These are phyloP conservation scores for Diaporthe ilicicola DNA, from an alignment of 2,329 filamentous ascomycete genomes.

Conservation along the genomic window DNA sequence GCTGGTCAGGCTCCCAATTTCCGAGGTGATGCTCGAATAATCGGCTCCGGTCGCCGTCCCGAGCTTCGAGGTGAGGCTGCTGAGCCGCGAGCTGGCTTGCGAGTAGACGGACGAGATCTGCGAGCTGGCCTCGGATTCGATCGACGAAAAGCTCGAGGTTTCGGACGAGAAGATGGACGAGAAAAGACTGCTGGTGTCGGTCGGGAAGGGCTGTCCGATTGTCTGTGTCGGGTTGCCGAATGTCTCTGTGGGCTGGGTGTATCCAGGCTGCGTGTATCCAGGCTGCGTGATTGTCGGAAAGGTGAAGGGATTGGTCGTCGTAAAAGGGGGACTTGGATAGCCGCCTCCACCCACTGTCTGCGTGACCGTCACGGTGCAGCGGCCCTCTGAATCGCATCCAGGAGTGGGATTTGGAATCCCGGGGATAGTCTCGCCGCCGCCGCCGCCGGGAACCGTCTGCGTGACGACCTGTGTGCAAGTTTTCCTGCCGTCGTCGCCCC, in stretches of 20 bases:
- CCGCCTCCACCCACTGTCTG: neutral
- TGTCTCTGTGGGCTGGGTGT: neutral
- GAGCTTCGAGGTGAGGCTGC: neutral
- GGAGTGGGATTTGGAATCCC: neutral
- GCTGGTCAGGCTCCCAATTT: neutral
- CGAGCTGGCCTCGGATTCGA: neutral
- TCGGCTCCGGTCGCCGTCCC: neutral
- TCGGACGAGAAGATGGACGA: neutral
- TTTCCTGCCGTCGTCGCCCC: neutral
- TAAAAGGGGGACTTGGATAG: neutral
- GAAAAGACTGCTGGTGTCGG: constrained; percentile 4
- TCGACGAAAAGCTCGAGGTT: neutral
- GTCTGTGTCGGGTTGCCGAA: constrained; percentile 1
- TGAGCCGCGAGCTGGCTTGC: neutral
- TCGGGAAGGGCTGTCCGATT: neutral
- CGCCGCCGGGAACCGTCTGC: neutral
- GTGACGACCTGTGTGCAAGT: neutral
- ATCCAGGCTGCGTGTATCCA: neutral
- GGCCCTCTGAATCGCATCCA: neutral
- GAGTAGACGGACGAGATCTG: too few relatives aligned
- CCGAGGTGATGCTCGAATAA: neutral
- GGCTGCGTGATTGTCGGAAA: neutral
- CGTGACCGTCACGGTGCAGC: constrained; percentile 14
- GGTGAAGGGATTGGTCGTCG: neutral
- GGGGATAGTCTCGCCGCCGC: neutral